phyloP scores from a whole-genome alignment of 306 rosid genomes.

The Nissolia schottii region DNA sequence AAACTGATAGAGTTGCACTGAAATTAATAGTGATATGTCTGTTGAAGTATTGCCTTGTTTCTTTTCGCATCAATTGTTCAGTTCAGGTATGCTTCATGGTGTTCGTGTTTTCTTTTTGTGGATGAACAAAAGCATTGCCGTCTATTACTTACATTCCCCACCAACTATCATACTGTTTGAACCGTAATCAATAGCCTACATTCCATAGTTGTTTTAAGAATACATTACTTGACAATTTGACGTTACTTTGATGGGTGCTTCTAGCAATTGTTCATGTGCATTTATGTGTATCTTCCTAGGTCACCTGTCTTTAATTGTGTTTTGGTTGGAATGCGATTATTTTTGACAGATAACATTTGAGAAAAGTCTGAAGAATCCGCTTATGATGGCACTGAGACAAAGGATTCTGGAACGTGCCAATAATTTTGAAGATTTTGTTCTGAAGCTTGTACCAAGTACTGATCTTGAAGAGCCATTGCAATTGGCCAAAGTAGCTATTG shows the following conservation, averaged over 20 bases:
- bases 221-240: neutral
- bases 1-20: neutral
- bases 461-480: slow-evolving; percentile 70
- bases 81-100: neutral
- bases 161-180: no score
- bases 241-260: slow-evolving; percentile 1
- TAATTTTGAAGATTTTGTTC: slow-evolving; percentile 63
- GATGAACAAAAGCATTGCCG: no score
- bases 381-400: slow-evolving; percentile 64
- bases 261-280: neutral
- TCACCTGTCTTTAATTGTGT: slow-evolving; percentile 14
- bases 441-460: slow-evolving; percentile 52
- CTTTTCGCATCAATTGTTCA: neutral
- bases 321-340: slow-evolving; percentile 26
- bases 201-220: neutral
- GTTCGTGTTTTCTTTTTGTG: neutral
- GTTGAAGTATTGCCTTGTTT: neutral
- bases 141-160: no score
- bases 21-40: neutral
- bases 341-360: slow-evolving; percentile 58
- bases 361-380: slow-evolving; percentile 61
- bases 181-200: neutral
- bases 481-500: slow-evolving; percentile 87
- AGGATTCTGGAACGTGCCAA: slow-evolving; percentile 71
- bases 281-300: neutral